phyloP scores from a whole-genome alignment of 202 grass and related monocot species.

The Eragrostis tef region DNA sequence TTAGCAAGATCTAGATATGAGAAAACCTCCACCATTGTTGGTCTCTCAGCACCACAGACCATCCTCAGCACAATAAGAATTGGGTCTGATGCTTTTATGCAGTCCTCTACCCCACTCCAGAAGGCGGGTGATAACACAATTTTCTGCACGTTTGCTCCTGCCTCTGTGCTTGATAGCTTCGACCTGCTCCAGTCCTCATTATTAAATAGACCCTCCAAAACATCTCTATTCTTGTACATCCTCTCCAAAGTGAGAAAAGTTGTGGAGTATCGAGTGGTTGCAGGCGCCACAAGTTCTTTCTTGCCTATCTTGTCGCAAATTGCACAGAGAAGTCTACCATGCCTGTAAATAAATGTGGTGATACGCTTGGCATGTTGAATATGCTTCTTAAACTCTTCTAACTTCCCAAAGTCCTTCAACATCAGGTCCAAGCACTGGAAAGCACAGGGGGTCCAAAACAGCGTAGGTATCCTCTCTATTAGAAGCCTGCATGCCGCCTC shows the following conservation, averaged over 20 bases:
- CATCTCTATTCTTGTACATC: constrained; percentile 48
- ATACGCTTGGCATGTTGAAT: constrained; percentile 50
- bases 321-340: constrained; percentile 42
- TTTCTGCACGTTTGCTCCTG: constrained; percentile 9
- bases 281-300: constrained; percentile 31
- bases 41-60: constrained; percentile 17
- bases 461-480: constrained; percentile 18
- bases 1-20: constrained; percentile 51
- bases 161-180: constrained; percentile 41
- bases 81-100: constrained; percentile 24
- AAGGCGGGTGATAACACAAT: constrained; percentile 45
- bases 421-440: constrained; percentile 18
- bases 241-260: constrained; percentile 52
- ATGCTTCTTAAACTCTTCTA: constrained; percentile 40
- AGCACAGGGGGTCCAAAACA: constrained; percentile 30
- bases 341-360: constrained; percentile 54
- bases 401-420: constrained; percentile 15
- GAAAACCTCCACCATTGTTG: constrained; percentile 39
- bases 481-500: constrained; percentile 1
- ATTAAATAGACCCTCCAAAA: constrained; percentile 44
- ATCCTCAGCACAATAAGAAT: constrained; percentile 27
- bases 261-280: constrained; percentile 40
- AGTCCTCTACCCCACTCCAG: constrained; percentile 38
- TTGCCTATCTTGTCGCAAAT: constrained; percentile 37
- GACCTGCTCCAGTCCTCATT: constrained; percentile 39